Base-by-base conservation (phyloP, 2,329 filamentous ascomycete species). In the Aciculosporium take region DNA sequence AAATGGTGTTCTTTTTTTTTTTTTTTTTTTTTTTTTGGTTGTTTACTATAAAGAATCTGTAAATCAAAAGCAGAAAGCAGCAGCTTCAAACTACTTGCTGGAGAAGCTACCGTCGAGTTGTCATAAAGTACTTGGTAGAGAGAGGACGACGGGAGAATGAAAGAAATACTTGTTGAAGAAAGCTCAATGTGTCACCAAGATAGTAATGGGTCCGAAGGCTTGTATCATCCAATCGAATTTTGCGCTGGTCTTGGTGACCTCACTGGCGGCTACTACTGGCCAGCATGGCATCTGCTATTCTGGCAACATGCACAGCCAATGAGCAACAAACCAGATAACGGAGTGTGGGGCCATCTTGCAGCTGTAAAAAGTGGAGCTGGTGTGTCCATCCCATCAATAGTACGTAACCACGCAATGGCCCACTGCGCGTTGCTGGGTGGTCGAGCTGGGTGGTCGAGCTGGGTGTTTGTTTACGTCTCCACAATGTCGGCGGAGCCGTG, bases 391-490 rank as follows among this genome's bases (percentile, higher is more conserved):
- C 9, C 24, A 3, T 8, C 36, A 36, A 21, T 40, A n/a, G n/a
- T n/a, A n/a, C n/a, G n/a, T 36, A 42, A 45, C 28, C 33, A 43
- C n/a, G n/a, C 10, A 18, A 12, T 18, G 17, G n/a, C 20, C 10
- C 25, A 18, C 15, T 4, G n/a, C 21, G 18, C 46, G 50, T 52
- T 52, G 50, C 50, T 46, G 44, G 49, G 50, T 42, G 37, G 50
- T 44, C 40, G 32, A 34, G 39, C 42, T 35, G 37, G 44, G 27
- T 46, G 44, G n/a, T n/a, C n/a, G 32, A 34, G 39, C 42, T 35
- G 37, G 44, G 27, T 46, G 44, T 51, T 52, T 52, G 49, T 52
- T 52, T 52, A 52, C 49, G 36, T 48, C 40, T 31, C 41, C 39
- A 37, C 33, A 45, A 37, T 36, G 23, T 39, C 33, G 38, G 40